These are phyloP conservation scores for Myriosclerotinia scirpicola DNA, from an alignment of 2,329 filamentous ascomycete genomes.

Conservation along the genomic window DNA sequence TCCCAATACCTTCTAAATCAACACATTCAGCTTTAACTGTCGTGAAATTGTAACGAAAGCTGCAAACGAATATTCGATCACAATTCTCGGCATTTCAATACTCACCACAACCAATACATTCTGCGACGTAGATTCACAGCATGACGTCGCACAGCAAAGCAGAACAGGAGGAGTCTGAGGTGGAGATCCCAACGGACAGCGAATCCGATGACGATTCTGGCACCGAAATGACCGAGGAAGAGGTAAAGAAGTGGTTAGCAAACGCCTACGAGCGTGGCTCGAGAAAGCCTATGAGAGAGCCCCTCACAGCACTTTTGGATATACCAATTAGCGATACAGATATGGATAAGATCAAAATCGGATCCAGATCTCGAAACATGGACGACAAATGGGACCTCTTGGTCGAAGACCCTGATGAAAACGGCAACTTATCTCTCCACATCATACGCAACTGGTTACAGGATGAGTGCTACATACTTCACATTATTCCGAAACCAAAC, in stretches of 20 bases:
- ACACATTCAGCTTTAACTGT: neutral
- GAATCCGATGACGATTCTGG: neutral
- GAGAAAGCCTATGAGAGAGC: neutral
- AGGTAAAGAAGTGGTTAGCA: neutral
- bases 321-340: neutral
- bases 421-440: neutral
- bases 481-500: neutral
- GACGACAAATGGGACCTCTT: neutral
- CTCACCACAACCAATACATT: neutral
- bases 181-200: neutral
- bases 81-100: neutral
- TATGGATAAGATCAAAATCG: neutral
- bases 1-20: neutral
- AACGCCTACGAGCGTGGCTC: neutral
- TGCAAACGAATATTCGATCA: too few species aligned
- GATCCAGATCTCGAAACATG: neutral
- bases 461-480: neutral
- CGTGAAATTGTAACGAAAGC: too few species aligned
- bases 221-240: neutral
- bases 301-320: neutral
- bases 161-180: neutral
- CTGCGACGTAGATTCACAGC: neutral
- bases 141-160: neutral
- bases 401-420: neutral
- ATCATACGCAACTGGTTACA: neutral